These are phyloP conservation scores for Serendipita vermifera DNA, from an alignment of 768 basidiomycete genomes.

Conservation along the genomic window DNA sequence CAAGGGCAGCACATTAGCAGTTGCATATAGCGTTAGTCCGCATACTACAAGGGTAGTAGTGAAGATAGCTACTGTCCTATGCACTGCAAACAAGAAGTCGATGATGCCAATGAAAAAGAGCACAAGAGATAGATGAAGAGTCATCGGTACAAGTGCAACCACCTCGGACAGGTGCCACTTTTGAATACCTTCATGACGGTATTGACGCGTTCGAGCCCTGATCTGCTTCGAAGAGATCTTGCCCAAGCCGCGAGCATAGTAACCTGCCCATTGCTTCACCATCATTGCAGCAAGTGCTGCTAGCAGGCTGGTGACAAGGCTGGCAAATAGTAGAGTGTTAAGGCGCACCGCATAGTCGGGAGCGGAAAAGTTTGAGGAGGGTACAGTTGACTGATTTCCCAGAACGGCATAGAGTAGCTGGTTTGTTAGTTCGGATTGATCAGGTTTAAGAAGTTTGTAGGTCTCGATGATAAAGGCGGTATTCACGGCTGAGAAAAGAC, in stretches of 20 bases:
- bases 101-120: conserved; percentile 39
- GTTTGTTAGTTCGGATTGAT: conserved; percentile 14
- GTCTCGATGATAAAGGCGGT: conserved; percentile 23
- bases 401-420: neutral
- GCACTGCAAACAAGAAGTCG: conserved; percentile 20
- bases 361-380: conserved; percentile 13
- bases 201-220: conserved; percentile 30
- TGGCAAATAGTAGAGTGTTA: conserved; percentile 33
- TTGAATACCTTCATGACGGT: conserved; percentile 28
- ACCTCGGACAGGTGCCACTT: conserved; percentile 29
- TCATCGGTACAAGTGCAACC: conserved; percentile 31
- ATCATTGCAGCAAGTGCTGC: conserved; percentile 35
- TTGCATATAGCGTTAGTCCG: neutral
- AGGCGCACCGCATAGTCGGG: conserved; percentile 25
- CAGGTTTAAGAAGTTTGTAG: conserved; percentile 17
- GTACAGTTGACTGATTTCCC: neutral
- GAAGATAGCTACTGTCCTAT: conserved; percentile 12
- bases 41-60: neutral
- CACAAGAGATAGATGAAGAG: conserved; percentile 38
- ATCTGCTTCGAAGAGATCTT: conserved; percentile 23
- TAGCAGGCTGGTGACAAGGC: conserved; percentile 27
- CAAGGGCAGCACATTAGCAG: neutral
- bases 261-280: conserved; percentile 37
- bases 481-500: conserved; percentile 22
- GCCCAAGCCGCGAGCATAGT: conserved; percentile 23